Conservation (phyloP, 1,284 basidiomycete species). For the Lignosus rhinocerotis region DNA sequence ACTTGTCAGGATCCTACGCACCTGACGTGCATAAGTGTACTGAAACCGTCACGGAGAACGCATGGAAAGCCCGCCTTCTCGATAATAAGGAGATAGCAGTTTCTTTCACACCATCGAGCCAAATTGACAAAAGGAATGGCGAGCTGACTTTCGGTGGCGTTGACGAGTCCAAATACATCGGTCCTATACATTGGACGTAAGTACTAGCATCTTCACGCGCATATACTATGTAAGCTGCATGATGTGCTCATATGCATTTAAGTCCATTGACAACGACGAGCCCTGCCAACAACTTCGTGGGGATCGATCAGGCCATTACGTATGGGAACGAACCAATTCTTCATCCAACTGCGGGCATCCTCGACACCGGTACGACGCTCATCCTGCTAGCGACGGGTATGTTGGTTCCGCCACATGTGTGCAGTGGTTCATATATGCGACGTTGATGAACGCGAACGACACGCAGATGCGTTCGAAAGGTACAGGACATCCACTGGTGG, state of each 20-base stretch:
- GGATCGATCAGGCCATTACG: conserved; percentile 27
- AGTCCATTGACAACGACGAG: conserved; percentile 30
- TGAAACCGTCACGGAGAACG: conserved; percentile 44
- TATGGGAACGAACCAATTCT: conserved; percentile 24
- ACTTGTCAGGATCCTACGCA: conserved; percentile 32
- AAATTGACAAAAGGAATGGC: conserved; percentile 25
- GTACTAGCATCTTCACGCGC: conserved; percentile 14
- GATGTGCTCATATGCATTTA: conserved; percentile 28
- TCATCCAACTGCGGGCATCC: conserved; percentile 26
- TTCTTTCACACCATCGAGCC: conserved; percentile 45
- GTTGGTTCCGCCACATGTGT: not conserved
- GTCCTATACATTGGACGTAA: conserved; percentile 46
- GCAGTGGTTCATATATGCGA: not conserved
- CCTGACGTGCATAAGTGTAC: conserved; percentile 37
- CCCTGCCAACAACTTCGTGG: conserved; percentile 37
- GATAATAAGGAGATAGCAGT: conserved; percentile 41
- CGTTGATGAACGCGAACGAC: not conserved
- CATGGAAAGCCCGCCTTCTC: conserved; percentile 34
- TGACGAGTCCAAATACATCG: conserved; percentile 48
- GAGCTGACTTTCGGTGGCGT: conserved; percentile 46
- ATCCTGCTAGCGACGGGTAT: conserved; percentile 38
- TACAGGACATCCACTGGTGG: conserved; percentile 55
- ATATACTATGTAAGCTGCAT: not conserved
- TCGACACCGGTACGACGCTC: conserved; percentile 37
- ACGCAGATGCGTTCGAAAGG: conserved; percentile 46